Evolutionary conservation across 2,329 filamentous ascomycete genomes (phyloP), one percentile per base, ranked within the genome.

Genomic region (Aspergillus tubingensis): DNA sequence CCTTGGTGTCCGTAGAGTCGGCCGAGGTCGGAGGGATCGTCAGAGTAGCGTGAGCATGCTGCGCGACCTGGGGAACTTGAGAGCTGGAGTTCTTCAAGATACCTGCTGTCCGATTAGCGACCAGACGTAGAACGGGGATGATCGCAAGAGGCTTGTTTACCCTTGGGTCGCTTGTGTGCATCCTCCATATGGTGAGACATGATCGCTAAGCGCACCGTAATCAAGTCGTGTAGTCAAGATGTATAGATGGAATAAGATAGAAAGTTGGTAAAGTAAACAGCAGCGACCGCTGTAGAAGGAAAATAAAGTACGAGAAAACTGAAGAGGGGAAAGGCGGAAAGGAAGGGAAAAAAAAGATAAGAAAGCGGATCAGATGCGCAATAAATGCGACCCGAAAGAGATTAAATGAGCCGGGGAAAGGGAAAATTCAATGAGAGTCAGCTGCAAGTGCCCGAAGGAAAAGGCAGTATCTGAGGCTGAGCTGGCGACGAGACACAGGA

Each of bases 71-170:
- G 69, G 85, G 88, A 63, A 85, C 91, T 32, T 62, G 60, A 39
- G 62, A 59, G 41, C 64, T 69, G 52, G 91, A 89, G 81, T 96
- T 96, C 80, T 98, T 98, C 69, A 98, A 86, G 70, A 98, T 98
- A 68, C 94, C 94, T 97, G 67, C 6, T 19, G 21, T 41, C 54
- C 44, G n/a, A 51, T 55, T n/a, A 55, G 44, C 30, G 30, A 36
- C 13, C 36, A 41, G 36, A 15, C 17, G 19, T 43, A 5, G 47
- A n/a, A 6, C 8, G 11, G 8, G 47, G 47, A 11, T 30, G 25
- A 15, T 32, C 30, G 47, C 47, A 27, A 17, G 15, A 17, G 13
- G 19, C 8, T 55, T 19, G 65, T 70, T 66, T 61, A 80, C 79
- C 78, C 69, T 73, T 80, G 11, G 79, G 79, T 36, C 76, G 70